Percentiles rank a stretch among this genome's conserved stretches.
Evolutionary conservation across 2,329 filamentous ascomycete genomes (phyloP).

Genomic region (Tolypocladium ovalisporum): DNA sequence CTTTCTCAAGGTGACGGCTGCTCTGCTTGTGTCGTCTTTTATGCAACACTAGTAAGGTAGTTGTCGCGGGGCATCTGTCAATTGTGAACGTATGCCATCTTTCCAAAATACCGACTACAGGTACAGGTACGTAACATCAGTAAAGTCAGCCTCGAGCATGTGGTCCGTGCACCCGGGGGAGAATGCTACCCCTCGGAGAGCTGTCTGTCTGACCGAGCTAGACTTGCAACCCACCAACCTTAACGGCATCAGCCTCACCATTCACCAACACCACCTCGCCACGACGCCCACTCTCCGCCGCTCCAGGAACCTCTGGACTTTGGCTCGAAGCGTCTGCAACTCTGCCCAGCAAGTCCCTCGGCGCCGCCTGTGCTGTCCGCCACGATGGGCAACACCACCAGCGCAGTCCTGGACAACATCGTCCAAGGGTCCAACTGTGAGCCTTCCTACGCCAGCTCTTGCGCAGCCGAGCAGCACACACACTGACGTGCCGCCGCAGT

Average conservation of each 20-base stretch:
- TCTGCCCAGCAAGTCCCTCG: background rate
- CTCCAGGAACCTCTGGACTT: background rate
- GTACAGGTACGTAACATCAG: background rate
- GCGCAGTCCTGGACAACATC: constrained; percentile 81
- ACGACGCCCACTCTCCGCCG: background rate
- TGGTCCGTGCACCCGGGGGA: constrained; percentile 8
- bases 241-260: background rate
- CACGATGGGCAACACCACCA: constrained; percentile 58
- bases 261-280: background rate
- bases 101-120: background rate
- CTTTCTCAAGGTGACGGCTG: background rate
- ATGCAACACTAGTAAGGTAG: no score
- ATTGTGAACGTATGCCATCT: background rate
- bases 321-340: background rate
- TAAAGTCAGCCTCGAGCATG: background rate
- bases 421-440: constrained; percentile 94
- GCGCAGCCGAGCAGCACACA: background rate
- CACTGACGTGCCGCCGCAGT: constrained; percentile 41
- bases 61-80: background rate
- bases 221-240: background rate
- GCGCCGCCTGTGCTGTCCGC: constrained; percentile 1
- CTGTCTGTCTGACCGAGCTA: background rate
- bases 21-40: background rate
- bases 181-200: background rate
- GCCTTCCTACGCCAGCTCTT: constrained; percentile 5